Percentiles rank a stretch among this genome's conserved stretches.
Conservation (phyloP, 345 rosid species). For the Clarkia xantiana region DNA sequence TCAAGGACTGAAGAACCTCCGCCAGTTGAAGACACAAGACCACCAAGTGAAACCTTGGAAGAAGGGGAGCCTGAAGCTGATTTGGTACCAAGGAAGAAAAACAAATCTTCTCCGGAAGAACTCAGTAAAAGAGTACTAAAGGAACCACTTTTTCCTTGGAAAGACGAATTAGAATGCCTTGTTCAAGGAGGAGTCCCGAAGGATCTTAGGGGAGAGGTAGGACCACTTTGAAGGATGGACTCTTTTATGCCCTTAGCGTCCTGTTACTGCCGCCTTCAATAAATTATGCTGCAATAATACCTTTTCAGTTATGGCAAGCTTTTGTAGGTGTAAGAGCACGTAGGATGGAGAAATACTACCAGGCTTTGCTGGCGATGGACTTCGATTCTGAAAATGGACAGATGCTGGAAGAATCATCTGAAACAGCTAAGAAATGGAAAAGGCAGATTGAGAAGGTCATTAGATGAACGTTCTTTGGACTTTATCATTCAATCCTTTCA, state of each 20-base stretch:
- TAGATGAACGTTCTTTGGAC: slow-evolving; percentile 40
- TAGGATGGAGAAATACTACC: slow-evolving; percentile 61
- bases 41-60: slow-evolving; percentile 25
- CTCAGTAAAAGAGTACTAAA: slow-evolving; percentile 5
- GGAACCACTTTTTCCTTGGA: slow-evolving; percentile 44
- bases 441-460: slow-evolving; percentile 97
- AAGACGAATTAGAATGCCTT: slow-evolving; percentile 72
- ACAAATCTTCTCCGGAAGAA: slow-evolving; percentile 12
- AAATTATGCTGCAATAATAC: background rate
- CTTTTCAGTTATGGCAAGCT: slow-evolving; percentile 82
- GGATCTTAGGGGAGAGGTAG: slow-evolving; percentile 90
- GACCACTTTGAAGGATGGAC: slow-evolving; percentile 1
- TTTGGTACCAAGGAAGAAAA: slow-evolving; percentile 15
- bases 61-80: slow-evolving; percentile 22
- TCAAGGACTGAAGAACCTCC: slow-evolving; percentile 22
- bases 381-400: slow-evolving; percentile 27
- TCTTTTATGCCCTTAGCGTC: background rate
- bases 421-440: slow-evolving; percentile 43
- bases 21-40: slow-evolving; percentile 16
- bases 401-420: slow-evolving; percentile 24
- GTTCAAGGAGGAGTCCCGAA: slow-evolving; percentile 91
- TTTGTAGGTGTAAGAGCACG: slow-evolving; percentile 86
- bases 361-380: slow-evolving; percentile 56
- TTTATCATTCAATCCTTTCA: slow-evolving; percentile 43
- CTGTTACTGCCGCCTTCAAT: background rate